Base-by-base conservation (phyloP, 2,329 filamentous ascomycete genomes). In the Alternaria incomplexa region DNA sequence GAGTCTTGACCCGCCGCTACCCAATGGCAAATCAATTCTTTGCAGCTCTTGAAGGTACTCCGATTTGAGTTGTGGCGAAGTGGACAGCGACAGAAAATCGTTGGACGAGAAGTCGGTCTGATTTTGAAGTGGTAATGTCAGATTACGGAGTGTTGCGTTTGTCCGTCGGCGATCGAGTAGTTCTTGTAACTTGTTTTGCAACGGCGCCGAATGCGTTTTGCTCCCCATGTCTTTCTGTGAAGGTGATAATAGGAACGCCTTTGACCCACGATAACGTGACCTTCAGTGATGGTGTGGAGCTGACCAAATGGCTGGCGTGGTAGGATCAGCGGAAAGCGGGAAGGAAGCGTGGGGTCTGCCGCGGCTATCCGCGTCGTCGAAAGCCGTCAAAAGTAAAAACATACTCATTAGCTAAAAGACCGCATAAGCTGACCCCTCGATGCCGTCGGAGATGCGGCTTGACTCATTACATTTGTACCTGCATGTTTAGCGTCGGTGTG, bases 51-150 rank as follows among this genome's bases (percentile, higher is more conserved):
- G 58, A 9, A 88, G 75, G 65, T 84, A 89, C 2, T 80, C 77
- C 5, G 77, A 55, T 6, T 84, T 84, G n/a, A 88, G 82, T 5
- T 74, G 72, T 0, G 79, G 72, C 8, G 83, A 85, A 1, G 79
- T 83, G 2, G 81, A 84, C 5, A 91, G 79, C 0, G 88, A 89
- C 11, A 91, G 83, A 63, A 90, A 89, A 74, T 91, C 89, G 74
- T 89, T 90, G 50, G 88, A 89, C 2, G 87, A 89, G 71, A 91
- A 90, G 77, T 91, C 89, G 23, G 77, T 73, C 79, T 57, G 79
- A 68, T 22, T 84, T 71, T 46, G 68, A 55, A 61, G 65, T 48
- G 62, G 62, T 9, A 75, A 30, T 12, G 76, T 77, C 10, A 79
- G 65, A 46, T 56, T 75, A 23, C 77, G 76, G 9, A 80, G 70